Conservation (phyloP, 2,329 filamentous ascomycete genomes). For the Fusarium falciforme region DNA sequence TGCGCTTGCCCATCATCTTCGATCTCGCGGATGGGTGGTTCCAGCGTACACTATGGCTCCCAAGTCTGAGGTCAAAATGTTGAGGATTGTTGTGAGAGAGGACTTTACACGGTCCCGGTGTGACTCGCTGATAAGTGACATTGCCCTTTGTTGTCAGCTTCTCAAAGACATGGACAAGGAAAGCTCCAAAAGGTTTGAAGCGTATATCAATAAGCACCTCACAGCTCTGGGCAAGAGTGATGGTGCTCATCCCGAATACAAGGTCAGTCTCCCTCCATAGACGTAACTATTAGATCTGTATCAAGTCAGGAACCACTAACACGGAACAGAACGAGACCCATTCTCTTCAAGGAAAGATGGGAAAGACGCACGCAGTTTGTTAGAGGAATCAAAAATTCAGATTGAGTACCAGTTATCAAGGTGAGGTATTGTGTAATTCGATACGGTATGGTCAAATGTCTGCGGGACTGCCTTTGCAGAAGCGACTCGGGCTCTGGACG, state of each 20-base stretch:
- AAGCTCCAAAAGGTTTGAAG: constrained; percentile 74
- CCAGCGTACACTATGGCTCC: constrained; percentile 98
- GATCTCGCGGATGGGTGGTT: constrained; percentile 90
- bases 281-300: neutral
- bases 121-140: constrained; percentile 80
- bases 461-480: neutral
- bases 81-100: constrained; percentile 91
- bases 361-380: constrained; percentile 89
- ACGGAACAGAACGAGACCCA: constrained; percentile 75
- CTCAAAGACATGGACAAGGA: constrained; percentile 80
- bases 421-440: neutral
- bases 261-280: constrained; percentile 35
- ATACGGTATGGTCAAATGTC: neutral
- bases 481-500: neutral
- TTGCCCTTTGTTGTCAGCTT: constrained; percentile 79
- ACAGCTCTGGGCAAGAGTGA: constrained; percentile 62
- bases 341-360: constrained; percentile 86
- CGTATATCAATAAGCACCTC: constrained; percentile 70
- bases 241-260: constrained; percentile 59
- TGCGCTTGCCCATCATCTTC: constrained; percentile 83
- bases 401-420: neutral
- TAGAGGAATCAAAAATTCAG: constrained; percentile 56
- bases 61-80: constrained; percentile 88
- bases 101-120: constrained; percentile 88
- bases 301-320: neutral